Percentiles rank a stretch among this genome's conserved stretches.
phyloP scores from a whole-genome alignment of 164 flowering plant species.

The Echeveria elegans region DNA sequence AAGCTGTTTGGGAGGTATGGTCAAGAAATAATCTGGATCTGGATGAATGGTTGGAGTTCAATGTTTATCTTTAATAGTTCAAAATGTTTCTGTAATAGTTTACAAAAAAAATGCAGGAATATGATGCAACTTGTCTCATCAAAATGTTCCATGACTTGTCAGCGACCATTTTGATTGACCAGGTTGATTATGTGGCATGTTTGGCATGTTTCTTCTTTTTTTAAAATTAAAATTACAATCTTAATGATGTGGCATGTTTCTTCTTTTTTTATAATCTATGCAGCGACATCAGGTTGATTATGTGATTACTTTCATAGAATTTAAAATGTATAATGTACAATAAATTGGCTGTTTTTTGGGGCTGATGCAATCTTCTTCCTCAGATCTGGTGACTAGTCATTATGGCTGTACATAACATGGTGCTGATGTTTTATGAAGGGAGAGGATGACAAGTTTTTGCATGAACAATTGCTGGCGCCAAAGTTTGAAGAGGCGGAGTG shows the following conservation, averaged over 20 bases:
- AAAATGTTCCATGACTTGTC: slow-evolving; percentile 46
- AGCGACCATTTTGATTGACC: slow-evolving; percentile 82
- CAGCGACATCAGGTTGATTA: too few relatives aligned
- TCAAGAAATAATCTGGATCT: background rate
- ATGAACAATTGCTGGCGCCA: slow-evolving; percentile 59
- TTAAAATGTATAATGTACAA: background rate
- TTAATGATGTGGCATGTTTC: background rate
- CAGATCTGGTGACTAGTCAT: slow-evolving; percentile 12
- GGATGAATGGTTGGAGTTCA: too few relatives aligned
- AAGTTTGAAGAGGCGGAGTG: slow-evolving; percentile 79
- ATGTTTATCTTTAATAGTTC: too few relatives aligned
- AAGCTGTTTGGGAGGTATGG: slow-evolving; percentile 88
- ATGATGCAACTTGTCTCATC: slow-evolving; percentile 82
- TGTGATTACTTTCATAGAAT: background rate
- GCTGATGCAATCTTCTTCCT: background rate
- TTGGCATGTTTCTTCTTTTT: too few relatives aligned
- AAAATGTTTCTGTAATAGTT: too few relatives aligned
- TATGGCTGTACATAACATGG: background rate
- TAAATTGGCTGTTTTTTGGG: background rate
- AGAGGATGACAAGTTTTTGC: slow-evolving; percentile 68
- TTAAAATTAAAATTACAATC: too few relatives aligned
- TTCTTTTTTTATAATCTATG: too few relatives aligned
- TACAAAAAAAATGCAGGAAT: slow-evolving; percentile 53
- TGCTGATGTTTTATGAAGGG: background rate
- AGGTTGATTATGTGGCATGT: too few relatives aligned